A percentile compares a stretch with the other conserved stretches of the same genome.
Evolutionary conservation across 2,329 filamentous ascomycete genomes (phyloP).

Genomic region (Stagonosporopsis rhizophila): DNA sequence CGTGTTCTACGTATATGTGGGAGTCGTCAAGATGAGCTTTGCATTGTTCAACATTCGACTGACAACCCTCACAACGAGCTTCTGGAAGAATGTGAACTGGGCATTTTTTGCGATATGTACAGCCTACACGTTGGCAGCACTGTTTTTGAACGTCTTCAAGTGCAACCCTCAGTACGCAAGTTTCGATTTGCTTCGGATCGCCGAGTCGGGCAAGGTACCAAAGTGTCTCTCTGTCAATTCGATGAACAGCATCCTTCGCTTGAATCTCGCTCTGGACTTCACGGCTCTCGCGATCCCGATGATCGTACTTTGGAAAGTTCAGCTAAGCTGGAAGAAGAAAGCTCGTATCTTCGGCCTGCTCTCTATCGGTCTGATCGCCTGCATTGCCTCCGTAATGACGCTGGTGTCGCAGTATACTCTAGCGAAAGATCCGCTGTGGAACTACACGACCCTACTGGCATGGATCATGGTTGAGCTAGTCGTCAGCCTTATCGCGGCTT

Average conservation of each 20-base stretch:
- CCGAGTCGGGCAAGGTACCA: constrained; percentile 10
- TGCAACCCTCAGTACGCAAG: constrained; percentile 14
- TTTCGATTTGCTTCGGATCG: constrained; percentile 11
- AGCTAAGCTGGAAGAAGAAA: constrained; percentile 14
- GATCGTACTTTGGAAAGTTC: constrained; percentile 12
- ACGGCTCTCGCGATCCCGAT: constrained; percentile 13
- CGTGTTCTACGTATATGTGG: constrained; percentile 15
- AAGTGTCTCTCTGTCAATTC: constrained; percentile 10
- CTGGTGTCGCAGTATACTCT: constrained; percentile 13
- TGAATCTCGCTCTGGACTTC: constrained; percentile 15
- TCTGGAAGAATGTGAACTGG: constrained; percentile 12
- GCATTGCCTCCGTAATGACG: constrained; percentile 15
- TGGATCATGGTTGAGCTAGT: constrained; percentile 15
- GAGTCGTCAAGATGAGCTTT: constrained; percentile 15
- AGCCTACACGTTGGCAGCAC: constrained; percentile 6
- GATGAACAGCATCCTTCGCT: constrained; percentile 14
- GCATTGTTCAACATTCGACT: constrained; percentile 16
- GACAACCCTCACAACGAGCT: constrained; percentile 10
- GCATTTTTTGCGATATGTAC: constrained; percentile 10
- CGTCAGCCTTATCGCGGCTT: constrained; percentile 10
- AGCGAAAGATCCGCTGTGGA: constrained; percentile 12
- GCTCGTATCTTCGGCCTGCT: constrained; percentile 12
- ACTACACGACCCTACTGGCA: constrained; percentile 12
- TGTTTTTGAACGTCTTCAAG: constrained; percentile 13
- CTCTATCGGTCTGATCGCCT: constrained; percentile 13